Base-by-base conservation (phyloP, 2,329 filamentous ascomycete genomes). In the Alternaria sp. region DNA sequence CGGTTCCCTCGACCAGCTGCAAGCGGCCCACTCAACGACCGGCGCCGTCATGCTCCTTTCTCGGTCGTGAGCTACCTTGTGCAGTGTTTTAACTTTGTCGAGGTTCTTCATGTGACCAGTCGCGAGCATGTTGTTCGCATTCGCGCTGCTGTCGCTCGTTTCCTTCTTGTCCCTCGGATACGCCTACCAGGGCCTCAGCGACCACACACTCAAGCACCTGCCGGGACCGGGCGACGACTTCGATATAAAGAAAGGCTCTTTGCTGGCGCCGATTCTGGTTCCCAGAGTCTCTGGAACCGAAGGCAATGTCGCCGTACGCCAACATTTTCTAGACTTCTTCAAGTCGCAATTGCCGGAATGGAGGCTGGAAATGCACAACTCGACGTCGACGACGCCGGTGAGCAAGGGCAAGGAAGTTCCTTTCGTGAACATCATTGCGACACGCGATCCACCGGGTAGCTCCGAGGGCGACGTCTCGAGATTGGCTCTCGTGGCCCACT, bases 401-500 rank as follows among this genome's bases (percentile, higher is more conserved):
- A 93, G 91, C 0, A 89, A 90, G 10, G 85, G 89, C 57, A 86
- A 86, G 61, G 85, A 92, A 8, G 84, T 98, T 0, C 93, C 93
- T 0, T 99, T 99, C 79, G 84, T 88, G 59, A 99, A 97, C 77
- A 83, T 99, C 62, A 92, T 98, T 67, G 90, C 95, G 61, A 91
- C 90, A n/a, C 89, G 95, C 57, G 95, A 98, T 80, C 96, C 96
- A 51, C 96, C 96, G 1, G 94, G 92, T 86, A 84, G 89, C 1
- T 80, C 84, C 3, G 78, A 83, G 0, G 95, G 94, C 1, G 90
- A 97, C 68, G 92, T 97, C 4, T 89, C 90, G 28, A 85, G 94
- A 54, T 82, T 99, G 77, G 94, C 93, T 6, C 85, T 99, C 63
- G 96, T 95, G 13, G 96, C 96, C 23, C 96, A 99, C 79, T 98